Percentiles rank a stretch among this genome's conserved stretches.
Conservation (phyloP, 2,329 filamentous ascomycete species). For the Fusarium redolens region DNA sequence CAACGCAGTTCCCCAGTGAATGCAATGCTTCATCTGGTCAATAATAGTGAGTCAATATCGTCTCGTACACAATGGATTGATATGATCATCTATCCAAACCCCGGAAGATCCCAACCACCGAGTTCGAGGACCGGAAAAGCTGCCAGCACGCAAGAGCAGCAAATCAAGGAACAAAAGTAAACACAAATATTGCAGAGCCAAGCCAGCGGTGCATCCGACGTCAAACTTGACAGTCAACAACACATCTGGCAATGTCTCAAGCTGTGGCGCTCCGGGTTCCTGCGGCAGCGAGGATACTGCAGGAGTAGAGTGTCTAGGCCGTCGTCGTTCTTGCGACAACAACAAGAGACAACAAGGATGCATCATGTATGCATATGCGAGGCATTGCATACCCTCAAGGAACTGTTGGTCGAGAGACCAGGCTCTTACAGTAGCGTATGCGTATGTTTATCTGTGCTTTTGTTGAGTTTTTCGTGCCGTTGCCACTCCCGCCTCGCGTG, state of each 20-base stretch:
- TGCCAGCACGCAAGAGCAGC: not conserved
- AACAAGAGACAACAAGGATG: conserved; percentile 23
- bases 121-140: not conserved
- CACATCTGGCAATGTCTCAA: not conserved
- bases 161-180: not conserved
- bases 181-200: not conserved
- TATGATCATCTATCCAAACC: too few species aligned
- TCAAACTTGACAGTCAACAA: not conserved
- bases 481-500: conserved; percentile 32
- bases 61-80: not conserved
- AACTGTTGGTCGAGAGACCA: conserved; percentile 15
- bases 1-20: too few species aligned
- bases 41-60: not conserved
- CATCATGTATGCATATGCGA: conserved; percentile 19
- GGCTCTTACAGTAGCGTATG: conserved; percentile 18
- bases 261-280: conserved; percentile 35
- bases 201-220: not conserved
- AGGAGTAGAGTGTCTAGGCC: conserved; percentile 11
- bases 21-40: not conserved
- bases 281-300: conserved; percentile 30
- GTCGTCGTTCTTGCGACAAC: conserved; percentile 17
- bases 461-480: not conserved
- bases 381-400: conserved; percentile 8
- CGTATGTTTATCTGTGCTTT: conserved; percentile 21
- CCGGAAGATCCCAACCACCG: too few species aligned